Conservation (phyloP, 2,329 filamentous ascomycete genomes). For the Colletotrichum sp. region DNA sequence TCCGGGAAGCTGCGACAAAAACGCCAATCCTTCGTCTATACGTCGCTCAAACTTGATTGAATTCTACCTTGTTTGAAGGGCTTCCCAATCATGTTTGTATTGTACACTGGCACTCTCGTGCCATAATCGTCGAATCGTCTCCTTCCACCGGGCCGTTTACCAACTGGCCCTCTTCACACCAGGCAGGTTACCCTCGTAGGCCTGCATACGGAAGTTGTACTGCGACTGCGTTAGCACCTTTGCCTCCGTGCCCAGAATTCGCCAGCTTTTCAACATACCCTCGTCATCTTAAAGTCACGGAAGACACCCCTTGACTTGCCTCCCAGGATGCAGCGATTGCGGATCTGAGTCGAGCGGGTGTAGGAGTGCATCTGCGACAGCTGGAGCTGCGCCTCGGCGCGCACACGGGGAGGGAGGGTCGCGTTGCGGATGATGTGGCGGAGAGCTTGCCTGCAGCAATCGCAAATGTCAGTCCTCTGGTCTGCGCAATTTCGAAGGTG, state of each 20-base stretch:
- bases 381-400: conserved; percentile 92
- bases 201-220: conserved; percentile 94
- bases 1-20: neutral
- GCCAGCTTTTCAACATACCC: conserved; percentile 66
- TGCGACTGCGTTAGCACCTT: conserved; percentile 39
- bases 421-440: conserved; percentile 95
- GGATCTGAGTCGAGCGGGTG: conserved; percentile 90
- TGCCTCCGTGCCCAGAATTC: neutral
- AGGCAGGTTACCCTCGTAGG: conserved; percentile 82
- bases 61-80: neutral
- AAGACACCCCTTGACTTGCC: conserved; percentile 92
- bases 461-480: neutral
- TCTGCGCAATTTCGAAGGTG: neutral
- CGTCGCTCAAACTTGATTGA: neutral
- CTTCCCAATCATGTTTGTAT: neutral
- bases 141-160: conserved; percentile 56
- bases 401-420: conserved; percentile 77
- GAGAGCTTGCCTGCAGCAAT: conserved; percentile 77
- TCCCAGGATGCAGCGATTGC: conserved; percentile 89
- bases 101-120: neutral
- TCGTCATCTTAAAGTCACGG: conserved; percentile 87
- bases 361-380: conserved; percentile 96
- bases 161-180: conserved; percentile 97
- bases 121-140: neutral
- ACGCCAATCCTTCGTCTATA: neutral